Evolutionary conservation across 2,329 filamentous ascomycete genomes (phyloP).

Genomic region (Cytospora paraplurivora): DNA sequence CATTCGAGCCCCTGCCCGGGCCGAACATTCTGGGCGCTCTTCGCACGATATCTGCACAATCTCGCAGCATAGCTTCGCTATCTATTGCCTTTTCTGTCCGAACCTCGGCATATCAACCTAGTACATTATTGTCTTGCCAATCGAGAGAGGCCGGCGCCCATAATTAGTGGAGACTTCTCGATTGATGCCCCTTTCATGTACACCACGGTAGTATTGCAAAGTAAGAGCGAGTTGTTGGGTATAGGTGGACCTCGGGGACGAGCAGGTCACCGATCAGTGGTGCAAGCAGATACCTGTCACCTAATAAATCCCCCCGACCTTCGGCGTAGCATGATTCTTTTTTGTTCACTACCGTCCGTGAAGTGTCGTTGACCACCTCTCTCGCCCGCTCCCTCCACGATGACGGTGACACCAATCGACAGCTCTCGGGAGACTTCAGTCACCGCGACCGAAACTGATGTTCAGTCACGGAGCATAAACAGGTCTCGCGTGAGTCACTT

Average conservation of each 20-base stretch:
- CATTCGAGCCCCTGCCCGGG: constrained; percentile 9
- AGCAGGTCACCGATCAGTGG: constrained; percentile 10
- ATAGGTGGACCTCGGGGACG: constrained; percentile 4
- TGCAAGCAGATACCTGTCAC: constrained; percentile 13
- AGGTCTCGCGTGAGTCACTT: constrained; percentile 46
- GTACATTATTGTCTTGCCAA: constrained; percentile 10
- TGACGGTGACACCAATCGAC: constrained; percentile 24
- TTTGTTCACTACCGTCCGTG: neutral
- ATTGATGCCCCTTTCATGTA: constrained; percentile 1
- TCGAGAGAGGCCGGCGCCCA: neutral
- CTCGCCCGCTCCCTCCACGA: constrained; percentile 8
- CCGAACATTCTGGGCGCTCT: constrained; percentile 12
- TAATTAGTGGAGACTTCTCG: constrained; percentile 7
- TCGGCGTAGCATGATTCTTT: neutral
- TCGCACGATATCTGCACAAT: constrained; percentile 11
- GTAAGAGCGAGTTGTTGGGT: constrained; percentile 12
- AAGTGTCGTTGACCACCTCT: constrained; percentile 11
- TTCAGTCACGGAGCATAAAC: constrained; percentile 43
- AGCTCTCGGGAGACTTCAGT: constrained; percentile 34
- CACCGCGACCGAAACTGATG: constrained; percentile 42
- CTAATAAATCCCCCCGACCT: neutral
- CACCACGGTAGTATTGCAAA: neutral
- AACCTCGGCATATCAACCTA: constrained; percentile 23
- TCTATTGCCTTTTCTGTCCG: neutral
- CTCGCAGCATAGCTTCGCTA: neutral